phyloP scores from a whole-genome alignment of 2,329 filamentous ascomycete genomes.

The Aspergillus ochraceoroseus region DNA sequence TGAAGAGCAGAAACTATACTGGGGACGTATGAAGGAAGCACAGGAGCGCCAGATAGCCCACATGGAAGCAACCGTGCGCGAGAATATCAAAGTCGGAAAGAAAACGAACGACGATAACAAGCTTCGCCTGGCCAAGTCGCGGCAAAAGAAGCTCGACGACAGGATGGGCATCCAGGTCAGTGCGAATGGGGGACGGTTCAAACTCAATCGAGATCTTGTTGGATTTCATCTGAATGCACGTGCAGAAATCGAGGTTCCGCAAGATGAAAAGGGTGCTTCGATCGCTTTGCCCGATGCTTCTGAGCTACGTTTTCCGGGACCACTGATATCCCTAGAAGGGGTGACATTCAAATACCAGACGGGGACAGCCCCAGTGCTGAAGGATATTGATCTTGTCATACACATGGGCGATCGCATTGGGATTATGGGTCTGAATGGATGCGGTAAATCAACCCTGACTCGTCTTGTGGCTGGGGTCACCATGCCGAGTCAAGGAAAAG shows the following conservation, averaged over 20 bases:
- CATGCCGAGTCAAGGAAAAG: conserved; percentile 56
- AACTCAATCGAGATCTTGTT: conserved; percentile 67
- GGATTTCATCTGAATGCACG: conserved; percentile 59
- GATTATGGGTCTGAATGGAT: conserved; percentile 72
- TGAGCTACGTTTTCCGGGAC: conserved; percentile 68
- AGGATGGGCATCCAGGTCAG: conserved; percentile 71
- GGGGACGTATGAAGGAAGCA: conserved; percentile 72
- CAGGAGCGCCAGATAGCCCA: conserved; percentile 76
- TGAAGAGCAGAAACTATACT: conserved; percentile 59
- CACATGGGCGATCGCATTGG: conserved; percentile 70
- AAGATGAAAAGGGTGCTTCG: conserved; percentile 54
- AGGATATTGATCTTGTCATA: conserved; percentile 63
- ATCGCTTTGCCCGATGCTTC: conserved; percentile 59
- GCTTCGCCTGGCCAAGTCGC: conserved; percentile 74
- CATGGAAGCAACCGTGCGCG: conserved; percentile 70
- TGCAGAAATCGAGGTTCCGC: conserved; percentile 66
- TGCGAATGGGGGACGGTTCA: conserved; percentile 69
- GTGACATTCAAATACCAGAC: conserved; percentile 60
- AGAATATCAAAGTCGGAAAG: conserved; percentile 69
- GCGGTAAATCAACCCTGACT: conserved; percentile 75
- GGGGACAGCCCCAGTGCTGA: conserved; percentile 48
- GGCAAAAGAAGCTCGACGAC: conserved; percentile 80
- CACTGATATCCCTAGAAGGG: conserved; percentile 67
- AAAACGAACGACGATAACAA: conserved; percentile 79
- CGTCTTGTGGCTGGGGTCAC: conserved; percentile 61